Evolutionary conservation across 2,329 filamentous ascomycete species (phyloP).

Genomic region (Xylogone sp.): DNA sequence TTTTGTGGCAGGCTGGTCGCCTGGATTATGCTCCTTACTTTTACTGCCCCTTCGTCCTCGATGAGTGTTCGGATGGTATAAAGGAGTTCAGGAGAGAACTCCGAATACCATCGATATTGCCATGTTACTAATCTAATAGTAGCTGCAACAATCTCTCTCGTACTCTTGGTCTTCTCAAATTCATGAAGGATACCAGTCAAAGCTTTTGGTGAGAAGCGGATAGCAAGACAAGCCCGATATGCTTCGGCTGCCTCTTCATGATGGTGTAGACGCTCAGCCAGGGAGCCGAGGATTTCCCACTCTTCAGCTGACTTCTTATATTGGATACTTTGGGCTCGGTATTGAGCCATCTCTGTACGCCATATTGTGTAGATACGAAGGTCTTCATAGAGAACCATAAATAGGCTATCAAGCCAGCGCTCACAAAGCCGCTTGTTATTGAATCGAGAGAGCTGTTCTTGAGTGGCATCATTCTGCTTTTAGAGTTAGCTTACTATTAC

Average conservation of each 20-base stretch:
- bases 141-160: conserved; percentile 75
- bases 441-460: conserved; percentile 80
- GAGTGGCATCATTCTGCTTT: conserved; percentile 55
- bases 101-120: conserved; percentile 99
- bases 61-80: conserved; percentile 88
- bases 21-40: conserved; percentile 95
- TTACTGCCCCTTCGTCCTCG: conserved; percentile 95
- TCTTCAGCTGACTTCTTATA: conserved; percentile 97
- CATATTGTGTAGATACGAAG: conserved; percentile 98
- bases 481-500: conserved; percentile 20
- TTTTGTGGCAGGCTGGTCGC: conserved; percentile 90
- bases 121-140: conserved; percentile 90
- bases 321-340: conserved; percentile 85
- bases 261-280: conserved; percentile 91
- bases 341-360: conserved; percentile 97
- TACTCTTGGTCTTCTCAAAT: conserved; percentile 75
- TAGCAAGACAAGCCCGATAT: conserved; percentile 80
- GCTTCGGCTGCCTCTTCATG: conserved; percentile 88
- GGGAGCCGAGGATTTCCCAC: conserved; percentile 94
- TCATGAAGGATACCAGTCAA: conserved; percentile 79
- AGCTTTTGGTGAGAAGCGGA: conserved; percentile 90
- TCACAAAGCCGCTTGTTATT: conserved; percentile 97
- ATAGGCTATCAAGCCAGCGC: conserved; percentile 95
- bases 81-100: conserved; percentile 91
- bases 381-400: conserved; percentile 99